Evolutionary conservation across 495 filamentous ascomycete species (phyloP).

Genomic region (Entonaema liquescens): DNA sequence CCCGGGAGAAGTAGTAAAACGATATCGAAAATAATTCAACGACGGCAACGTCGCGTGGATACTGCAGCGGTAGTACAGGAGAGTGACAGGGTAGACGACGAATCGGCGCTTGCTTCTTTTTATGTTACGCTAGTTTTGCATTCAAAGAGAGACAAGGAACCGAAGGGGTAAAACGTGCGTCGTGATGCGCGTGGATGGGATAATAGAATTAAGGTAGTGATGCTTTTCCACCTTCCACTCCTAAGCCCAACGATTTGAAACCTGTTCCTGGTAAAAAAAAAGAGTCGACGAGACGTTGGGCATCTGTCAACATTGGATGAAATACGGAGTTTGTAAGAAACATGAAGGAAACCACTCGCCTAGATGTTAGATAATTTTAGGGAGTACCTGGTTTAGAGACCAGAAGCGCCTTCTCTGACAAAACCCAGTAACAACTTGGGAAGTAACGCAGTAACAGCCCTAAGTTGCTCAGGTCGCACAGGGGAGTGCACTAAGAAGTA

Average conservation of each 20-base stretch:
- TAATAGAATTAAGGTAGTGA: conserved; percentile 21
- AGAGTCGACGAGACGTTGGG: conserved; percentile 21
- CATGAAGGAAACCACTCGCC: background rate
- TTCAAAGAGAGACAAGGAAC: conserved; percentile 32
- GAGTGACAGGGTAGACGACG: conserved; percentile 30
- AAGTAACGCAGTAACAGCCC: conserved; percentile 6
- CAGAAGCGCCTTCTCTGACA: background rate
- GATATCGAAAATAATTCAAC: conserved; percentile 24
- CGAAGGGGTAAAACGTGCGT: conserved; percentile 25
- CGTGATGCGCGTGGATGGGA: conserved; percentile 40
- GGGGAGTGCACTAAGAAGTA: background rate
- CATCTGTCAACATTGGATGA: conserved; percentile 11
- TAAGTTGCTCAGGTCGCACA: conserved; percentile 8
- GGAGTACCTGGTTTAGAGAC: background rate
- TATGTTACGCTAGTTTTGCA: conserved; percentile 35
- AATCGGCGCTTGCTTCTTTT: conserved; percentile 31
- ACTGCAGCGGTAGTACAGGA: conserved; percentile 27
- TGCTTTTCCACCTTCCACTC: conserved; percentile 13
- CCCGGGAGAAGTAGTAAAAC: conserved; percentile 18
- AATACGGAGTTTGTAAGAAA: conserved; percentile 6
- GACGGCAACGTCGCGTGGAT: conserved; percentile 26
- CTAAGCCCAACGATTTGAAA: conserved; percentile 28
- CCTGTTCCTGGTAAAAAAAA: conserved; percentile 6
- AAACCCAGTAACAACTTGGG: background rate
- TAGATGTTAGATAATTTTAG: background rate